Conservation (phyloP, 1,139 yeast genomes). For the Kluyveromyces sp. region DNA sequence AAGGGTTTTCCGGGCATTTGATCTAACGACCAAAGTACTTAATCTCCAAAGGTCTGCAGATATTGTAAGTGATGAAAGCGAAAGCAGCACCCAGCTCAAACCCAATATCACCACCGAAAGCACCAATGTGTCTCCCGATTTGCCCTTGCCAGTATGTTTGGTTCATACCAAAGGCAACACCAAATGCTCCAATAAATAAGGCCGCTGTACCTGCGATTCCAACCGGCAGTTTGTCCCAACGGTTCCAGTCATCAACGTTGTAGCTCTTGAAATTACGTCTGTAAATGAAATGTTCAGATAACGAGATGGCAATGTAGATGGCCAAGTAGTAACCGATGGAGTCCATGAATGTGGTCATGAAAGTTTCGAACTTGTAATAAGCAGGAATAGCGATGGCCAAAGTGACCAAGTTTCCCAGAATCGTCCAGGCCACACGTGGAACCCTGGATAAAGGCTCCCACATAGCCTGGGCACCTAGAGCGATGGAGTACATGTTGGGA, state of each 20-base stretch:
- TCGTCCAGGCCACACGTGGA: conserved; percentile 80
- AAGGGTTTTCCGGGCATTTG: neutral
- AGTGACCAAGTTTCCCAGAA: conserved; percentile 65
- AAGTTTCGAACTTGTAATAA: conserved; percentile 60
- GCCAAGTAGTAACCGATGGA: conserved; percentile 87
- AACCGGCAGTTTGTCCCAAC: conserved; percentile 52
- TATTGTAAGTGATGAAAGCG: conserved; percentile 56
- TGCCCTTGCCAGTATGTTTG: conserved; percentile 80
- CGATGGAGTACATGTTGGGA: conserved; percentile 89
- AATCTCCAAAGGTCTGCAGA: conserved; percentile 61
- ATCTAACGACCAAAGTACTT: conserved; percentile 48
- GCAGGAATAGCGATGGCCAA: conserved; percentile 88
- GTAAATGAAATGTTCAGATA: conserved; percentile 76
- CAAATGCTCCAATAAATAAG: conserved; percentile 77
- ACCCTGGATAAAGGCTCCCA: conserved; percentile 65
- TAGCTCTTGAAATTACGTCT: conserved; percentile 56
- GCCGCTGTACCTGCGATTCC: conserved; percentile 76
- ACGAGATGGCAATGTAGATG: conserved; percentile 64
- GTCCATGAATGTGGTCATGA: conserved; percentile 83
- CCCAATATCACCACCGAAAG: conserved; percentile 77
- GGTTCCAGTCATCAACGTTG: conserved; percentile 54
- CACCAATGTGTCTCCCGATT: conserved; percentile 55
- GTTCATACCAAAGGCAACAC: conserved; percentile 79
- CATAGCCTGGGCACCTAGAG: conserved; percentile 75
- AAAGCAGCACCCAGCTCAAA: conserved; percentile 72